phyloP scores from a whole-genome alignment of 2,329 filamentous ascomycete genomes.

The Botrytis galanthina region DNA sequence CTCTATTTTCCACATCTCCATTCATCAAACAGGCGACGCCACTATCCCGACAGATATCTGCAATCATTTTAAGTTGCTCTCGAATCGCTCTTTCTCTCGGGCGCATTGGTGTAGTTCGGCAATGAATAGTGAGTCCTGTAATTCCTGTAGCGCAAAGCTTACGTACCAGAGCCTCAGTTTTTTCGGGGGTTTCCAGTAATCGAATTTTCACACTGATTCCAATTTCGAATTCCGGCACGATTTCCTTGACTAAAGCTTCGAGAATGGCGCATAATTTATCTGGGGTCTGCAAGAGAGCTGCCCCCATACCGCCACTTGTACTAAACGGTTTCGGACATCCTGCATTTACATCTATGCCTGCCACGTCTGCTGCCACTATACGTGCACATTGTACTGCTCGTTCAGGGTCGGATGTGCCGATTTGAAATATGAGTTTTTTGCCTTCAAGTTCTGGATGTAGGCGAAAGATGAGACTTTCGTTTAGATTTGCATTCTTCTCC shows the following conservation, averaged over 20 bases:
- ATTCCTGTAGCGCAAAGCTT: slow-evolving; percentile 84
- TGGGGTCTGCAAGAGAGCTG: slow-evolving; percentile 80
- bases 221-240: slow-evolving; percentile 75
- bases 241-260: slow-evolving; percentile 74
- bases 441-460: slow-evolving; percentile 76
- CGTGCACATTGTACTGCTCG: slow-evolving; percentile 81
- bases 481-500: slow-evolving; percentile 51
- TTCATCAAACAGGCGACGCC: slow-evolving; percentile 96
- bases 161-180: slow-evolving; percentile 75
- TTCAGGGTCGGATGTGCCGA: slow-evolving; percentile 82
- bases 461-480: slow-evolving; percentile 75
- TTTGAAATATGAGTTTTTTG: slow-evolving; percentile 79
- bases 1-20: slow-evolving; percentile 77
- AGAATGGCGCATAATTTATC: slow-evolving; percentile 83
- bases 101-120: slow-evolving; percentile 93
- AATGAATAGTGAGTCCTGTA: slow-evolving; percentile 88
- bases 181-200: slow-evolving; percentile 71
- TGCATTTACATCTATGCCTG: slow-evolving; percentile 94
- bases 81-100: slow-evolving; percentile 85
- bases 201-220: slow-evolving; percentile 97
- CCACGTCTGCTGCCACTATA: slow-evolving; percentile 81
- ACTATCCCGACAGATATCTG: slow-evolving; percentile 72
- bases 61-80: slow-evolving; percentile 81
- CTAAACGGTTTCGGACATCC: slow-evolving; percentile 98
- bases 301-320: slow-evolving; percentile 91